A percentile compares a stretch with the other conserved stretches of the same genome.
These are phyloP conservation scores for Lachnellula suecica DNA, from an alignment of 2,329 filamentous ascomycete species.

Conservation along the genomic window DNA sequence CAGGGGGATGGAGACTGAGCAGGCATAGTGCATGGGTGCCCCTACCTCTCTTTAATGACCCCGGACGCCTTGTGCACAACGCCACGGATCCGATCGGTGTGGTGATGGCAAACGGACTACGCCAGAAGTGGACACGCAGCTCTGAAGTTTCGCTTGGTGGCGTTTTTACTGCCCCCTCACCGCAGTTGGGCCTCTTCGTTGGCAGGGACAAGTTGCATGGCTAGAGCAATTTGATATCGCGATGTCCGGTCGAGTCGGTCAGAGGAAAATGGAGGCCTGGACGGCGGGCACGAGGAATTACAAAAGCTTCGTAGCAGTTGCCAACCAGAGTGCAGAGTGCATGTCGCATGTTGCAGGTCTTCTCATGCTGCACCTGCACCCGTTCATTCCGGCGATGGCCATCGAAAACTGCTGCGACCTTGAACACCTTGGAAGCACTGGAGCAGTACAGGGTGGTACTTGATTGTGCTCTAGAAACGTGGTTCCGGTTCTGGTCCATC, in stretches of 20 bases:
- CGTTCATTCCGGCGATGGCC: neutral
- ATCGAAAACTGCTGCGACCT: neutral
- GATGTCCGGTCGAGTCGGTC: slow-evolving; percentile 15
- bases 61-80: neutral
- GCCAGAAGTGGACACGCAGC: slow-evolving; percentile 10
- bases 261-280: neutral
- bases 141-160: slow-evolving; percentile 12
- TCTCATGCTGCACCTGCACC: neutral
- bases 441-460: neutral
- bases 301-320: slow-evolving; percentile 4
- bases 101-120: slow-evolving; percentile 17
- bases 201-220: slow-evolving; percentile 10
- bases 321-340: slow-evolving; percentile 3
- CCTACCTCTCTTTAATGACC: slow-evolving; percentile 3
- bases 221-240: slow-evolving; percentile 12
- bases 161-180: slow-evolving; percentile 11
- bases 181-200: no score
- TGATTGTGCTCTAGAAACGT: neutral
- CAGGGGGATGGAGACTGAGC: neutral
- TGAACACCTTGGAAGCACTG: neutral
- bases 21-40: neutral
- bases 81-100: neutral
- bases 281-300: neutral
- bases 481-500: neutral
- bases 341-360: neutral